Evolutionary conservation across 345 rosid genomes (phyloP), one percentile per base, ranked within the genome.

Genomic region (Eucalyptus pauciflora): DNA sequence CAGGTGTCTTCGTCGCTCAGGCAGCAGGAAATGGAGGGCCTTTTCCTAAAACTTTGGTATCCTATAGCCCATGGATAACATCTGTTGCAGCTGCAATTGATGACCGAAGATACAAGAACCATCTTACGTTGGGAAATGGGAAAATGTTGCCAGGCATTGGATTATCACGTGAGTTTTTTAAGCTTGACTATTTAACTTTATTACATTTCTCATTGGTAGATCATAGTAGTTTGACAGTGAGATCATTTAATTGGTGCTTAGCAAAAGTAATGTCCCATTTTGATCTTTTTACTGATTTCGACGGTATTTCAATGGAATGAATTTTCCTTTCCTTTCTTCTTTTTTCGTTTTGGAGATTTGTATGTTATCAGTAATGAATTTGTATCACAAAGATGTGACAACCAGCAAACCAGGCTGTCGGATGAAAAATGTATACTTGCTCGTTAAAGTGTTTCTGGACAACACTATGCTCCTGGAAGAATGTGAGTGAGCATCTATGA

Each of bases 11-110:
- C 91, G 99, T 98, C 88, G 99, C 96, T 85, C 99, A 98, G 93
- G 99, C 99, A 71, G 99, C 97, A 54, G 99, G 99, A 88, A 98
- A 98, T 90, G 99, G 99, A 50, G 99, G 99, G 50, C 99, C 99
- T 91, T 98, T 97, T 89, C 98, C 99, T 7, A 97, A 96, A 95
- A 97, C 99, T 67, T 87, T 98, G 93, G 96, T 98, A 87, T 96
- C 99, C 11, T 98, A 97, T 90, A 97, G 99, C 94, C 99, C 99
- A 49, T 97, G 99, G 99, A 96, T 97, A 91, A 92, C 97, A 86
- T 91, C 99, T 92, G 99, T 98, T 41, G 99, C 99, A 54, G 99
- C 99, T 89, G 99, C 99, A 60, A 94, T 98, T 85, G 99, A 98
- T 92, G 99, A 97, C 87, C 96, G 99, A 18, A 94, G 99, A 93